Conservation (phyloP, 2,329 filamentous ascomycete genomes). For the Macrophomina pseudophaseolina region DNA sequence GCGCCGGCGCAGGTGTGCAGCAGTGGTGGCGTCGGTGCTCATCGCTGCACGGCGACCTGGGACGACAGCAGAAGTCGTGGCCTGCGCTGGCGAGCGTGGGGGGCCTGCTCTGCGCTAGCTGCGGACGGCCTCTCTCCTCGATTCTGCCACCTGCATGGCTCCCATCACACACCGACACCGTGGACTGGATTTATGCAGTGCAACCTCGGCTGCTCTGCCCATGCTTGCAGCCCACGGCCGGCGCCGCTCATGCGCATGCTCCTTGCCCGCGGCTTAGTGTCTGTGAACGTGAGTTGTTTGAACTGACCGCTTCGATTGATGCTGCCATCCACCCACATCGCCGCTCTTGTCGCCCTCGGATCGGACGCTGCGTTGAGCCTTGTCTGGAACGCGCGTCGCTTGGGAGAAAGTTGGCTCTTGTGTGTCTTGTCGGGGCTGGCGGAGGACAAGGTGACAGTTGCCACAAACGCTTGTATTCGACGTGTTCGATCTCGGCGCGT, state of each 20-base stretch:
- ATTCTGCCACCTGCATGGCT: neutral
- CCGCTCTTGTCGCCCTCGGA: neutral
- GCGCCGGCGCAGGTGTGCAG: conserved; percentile 6
- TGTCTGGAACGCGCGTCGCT: conserved; percentile 1
- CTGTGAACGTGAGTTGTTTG: neutral
- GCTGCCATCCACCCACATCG: neutral
- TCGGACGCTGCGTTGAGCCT: neutral
- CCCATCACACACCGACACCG: conserved; percentile 14
- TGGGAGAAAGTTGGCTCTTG: neutral
- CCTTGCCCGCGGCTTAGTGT: conserved; percentile 1
- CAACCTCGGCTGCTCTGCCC: neutral
- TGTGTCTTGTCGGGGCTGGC: neutral
- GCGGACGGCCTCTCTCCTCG: neutral
- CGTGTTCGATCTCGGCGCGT: neutral
- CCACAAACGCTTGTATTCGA: neutral
- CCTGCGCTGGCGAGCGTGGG: neutral
- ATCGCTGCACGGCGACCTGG: too few species aligned
- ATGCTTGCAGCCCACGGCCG: neutral
- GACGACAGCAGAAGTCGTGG: neutral
- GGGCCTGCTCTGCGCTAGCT: neutral
- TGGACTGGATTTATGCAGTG: conserved; percentile 6
- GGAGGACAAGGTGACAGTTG: neutral
- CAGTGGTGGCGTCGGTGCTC: too few species aligned
- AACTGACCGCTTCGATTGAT: conserved; percentile 6
- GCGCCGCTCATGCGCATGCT: neutral